Evolutionary conservation across 164 flowering plant species (phyloP).

Genomic region (Dillenia suffruticosa): DNA sequence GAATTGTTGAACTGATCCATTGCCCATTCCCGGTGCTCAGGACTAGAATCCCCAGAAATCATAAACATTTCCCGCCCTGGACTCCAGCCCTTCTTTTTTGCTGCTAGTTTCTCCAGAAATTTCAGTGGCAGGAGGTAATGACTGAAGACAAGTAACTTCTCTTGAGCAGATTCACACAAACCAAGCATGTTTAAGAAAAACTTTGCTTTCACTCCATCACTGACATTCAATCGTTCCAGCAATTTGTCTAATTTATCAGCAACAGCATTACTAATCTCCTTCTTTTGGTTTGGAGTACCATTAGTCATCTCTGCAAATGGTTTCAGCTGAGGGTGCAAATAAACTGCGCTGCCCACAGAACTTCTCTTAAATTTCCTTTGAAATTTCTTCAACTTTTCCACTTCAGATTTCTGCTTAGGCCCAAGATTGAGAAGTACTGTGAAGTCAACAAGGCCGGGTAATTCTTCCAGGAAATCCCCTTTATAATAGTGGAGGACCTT

Average conservation of each 20-base stretch:
- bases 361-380: not conserved
- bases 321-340: not conserved
- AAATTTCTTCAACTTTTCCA: not conserved
- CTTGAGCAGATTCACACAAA: conserved; percentile 11
- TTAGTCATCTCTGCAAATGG: no score
- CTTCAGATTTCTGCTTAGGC: not conserved
- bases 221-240: conserved; percentile 1
- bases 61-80: conserved; percentile 44
- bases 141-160: conserved; percentile 23
- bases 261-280: not conserved
- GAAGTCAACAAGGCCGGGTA: not conserved
- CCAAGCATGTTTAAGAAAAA: conserved; percentile 19
- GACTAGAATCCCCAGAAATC: conserved; percentile 48
- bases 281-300: conserved; percentile 2
- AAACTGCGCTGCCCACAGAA: not conserved
- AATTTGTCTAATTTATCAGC: conserved; percentile 5
- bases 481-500: not conserved
- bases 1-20: conserved; percentile 42
- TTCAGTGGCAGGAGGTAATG: conserved; percentile 16
- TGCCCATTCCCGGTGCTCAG: conserved; percentile 40
- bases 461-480: not conserved
- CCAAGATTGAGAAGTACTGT: not conserved
- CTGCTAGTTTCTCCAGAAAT: conserved; percentile 1
- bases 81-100: conserved; percentile 37
- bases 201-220: conserved; percentile 22